These are phyloP conservation scores for Taphrina flavorubra DNA, from an alignment of 1,139 yeast genomes.

Conservation along the genomic window DNA sequence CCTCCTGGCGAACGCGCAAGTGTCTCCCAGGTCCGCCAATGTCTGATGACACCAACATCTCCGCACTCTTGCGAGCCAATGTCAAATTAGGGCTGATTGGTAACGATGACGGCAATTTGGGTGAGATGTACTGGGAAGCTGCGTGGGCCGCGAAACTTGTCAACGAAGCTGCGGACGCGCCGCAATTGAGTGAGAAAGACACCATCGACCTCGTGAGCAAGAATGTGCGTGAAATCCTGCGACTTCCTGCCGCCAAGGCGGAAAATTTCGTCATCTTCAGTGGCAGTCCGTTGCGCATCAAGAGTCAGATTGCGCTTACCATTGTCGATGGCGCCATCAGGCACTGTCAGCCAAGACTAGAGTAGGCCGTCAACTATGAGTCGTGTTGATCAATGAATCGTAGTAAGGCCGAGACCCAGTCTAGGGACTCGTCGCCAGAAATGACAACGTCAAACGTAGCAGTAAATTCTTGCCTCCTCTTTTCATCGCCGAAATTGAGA, in stretches of 20 bases:
- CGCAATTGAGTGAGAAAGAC: conserved; percentile 8
- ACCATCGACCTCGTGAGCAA: conserved; percentile 19
- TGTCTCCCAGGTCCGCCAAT: conserved; percentile 33
- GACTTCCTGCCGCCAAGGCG: conserved; percentile 1
- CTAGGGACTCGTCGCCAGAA: conserved; percentile 10
- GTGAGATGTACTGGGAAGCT: conserved; percentile 26
- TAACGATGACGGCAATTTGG: conserved; percentile 19
- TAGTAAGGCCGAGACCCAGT: conserved; percentile 3
- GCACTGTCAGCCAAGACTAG: conserved; percentile 12
- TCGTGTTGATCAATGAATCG: neutral
- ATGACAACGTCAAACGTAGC: conserved; percentile 28
- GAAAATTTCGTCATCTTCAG: conserved; percentile 20
- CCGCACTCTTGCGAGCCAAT: conserved; percentile 1
- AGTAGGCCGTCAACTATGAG: neutral
- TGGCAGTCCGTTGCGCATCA: conserved; percentile 21
- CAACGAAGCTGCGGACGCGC: conserved; percentile 14
- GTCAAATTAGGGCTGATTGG: conserved; percentile 19
- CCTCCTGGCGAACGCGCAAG: conserved; percentile 12
- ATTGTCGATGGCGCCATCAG: conserved; percentile 16
- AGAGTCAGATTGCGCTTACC: conserved; percentile 12
- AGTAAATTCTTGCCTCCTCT: conserved; percentile 20
- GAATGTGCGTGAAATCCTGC: conserved; percentile 29
- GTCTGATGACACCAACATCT: conserved; percentile 26
- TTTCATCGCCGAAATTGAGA: conserved; percentile 30
- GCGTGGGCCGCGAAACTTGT: conserved; percentile 31